Evolutionary conservation across 345 rosid species (phyloP).

Genomic region (Populus tremula): DNA sequence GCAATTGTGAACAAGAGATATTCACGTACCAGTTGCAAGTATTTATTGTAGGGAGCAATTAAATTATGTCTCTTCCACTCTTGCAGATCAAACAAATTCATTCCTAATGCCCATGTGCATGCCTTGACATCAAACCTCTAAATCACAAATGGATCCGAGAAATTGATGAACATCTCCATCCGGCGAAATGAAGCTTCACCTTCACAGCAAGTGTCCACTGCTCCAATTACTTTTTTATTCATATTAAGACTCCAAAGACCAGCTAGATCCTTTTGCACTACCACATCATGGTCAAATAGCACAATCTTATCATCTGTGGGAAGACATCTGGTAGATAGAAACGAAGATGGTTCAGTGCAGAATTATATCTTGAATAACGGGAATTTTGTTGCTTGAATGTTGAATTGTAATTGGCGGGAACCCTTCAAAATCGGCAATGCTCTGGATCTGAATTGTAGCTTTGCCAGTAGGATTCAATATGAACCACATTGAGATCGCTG

Average conservation of each 20-base stretch:
- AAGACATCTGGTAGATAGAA: slow-evolving; percentile 34
- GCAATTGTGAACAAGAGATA: slow-evolving; percentile 4
- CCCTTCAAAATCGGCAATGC: no score
- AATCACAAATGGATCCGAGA: slow-evolving; percentile 28
- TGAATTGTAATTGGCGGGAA: no score
- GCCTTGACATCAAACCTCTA: slow-evolving; percentile 20
- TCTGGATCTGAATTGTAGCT: no score
- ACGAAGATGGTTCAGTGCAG: slow-evolving; percentile 28
- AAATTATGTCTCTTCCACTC: slow-evolving; percentile 30
- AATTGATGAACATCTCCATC: slow-evolving; percentile 29
- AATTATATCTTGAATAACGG: not conserved
- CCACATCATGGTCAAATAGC: slow-evolving; percentile 33
- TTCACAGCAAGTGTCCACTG: slow-evolving; percentile 33
- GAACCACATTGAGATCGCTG: no score
- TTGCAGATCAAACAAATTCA: slow-evolving; percentile 32
- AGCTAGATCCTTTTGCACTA: slow-evolving; percentile 22
- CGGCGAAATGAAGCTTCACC: slow-evolving; percentile 33
- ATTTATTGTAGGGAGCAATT: slow-evolving; percentile 31
- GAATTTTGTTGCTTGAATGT: no score
- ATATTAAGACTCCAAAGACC: slow-evolving; percentile 27
- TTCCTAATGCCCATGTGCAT: slow-evolving; percentile 36
- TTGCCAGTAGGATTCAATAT: no score
- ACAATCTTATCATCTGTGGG: slow-evolving; percentile 27
- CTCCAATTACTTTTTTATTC: slow-evolving; percentile 29
- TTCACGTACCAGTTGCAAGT: slow-evolving; percentile 65